Evolutionary conservation across 805 yeast species (phyloP).

Genomic region (Zygosaccharomyces kombuchaensis): DNA sequence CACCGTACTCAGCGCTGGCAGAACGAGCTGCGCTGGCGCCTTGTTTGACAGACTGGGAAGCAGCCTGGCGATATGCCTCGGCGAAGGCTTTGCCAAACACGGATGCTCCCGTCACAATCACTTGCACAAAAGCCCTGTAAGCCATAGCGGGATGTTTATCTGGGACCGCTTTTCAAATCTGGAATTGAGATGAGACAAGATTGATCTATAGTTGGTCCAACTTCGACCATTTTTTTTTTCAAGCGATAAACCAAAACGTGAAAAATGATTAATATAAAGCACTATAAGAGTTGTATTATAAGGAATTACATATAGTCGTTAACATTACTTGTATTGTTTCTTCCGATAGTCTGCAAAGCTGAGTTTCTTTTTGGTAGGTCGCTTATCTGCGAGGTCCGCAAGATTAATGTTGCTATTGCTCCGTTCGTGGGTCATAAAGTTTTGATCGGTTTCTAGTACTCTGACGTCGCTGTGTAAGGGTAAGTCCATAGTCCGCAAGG

Average conservation of each 20-base stretch:
- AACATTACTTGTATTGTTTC: conserved; percentile 17
- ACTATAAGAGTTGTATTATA: not conserved
- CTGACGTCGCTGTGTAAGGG: not conserved
- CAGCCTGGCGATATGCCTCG: conserved; percentile 96
- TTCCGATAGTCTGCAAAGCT: conserved; percentile 38
- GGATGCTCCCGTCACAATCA: conserved; percentile 88
- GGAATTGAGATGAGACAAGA: not conserved
- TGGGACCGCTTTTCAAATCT: not conserved
- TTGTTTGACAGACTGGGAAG: conserved; percentile 82
- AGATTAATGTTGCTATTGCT: conserved; percentile 6
- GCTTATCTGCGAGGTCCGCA: conserved; percentile 8
- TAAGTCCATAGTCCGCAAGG: not conserved
- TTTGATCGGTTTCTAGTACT: not conserved
- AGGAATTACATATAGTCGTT: not conserved
- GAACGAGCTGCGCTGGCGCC: conserved; percentile 45
- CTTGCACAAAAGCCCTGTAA: conserved; percentile 84
- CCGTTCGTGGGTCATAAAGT: not conserved
- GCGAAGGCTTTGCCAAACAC: conserved; percentile 94
- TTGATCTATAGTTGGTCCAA: not conserved
- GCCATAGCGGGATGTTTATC: conserved; percentile 48
- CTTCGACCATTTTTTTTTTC: not conserved
- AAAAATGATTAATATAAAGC: not conserved
- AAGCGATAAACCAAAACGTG: not conserved
- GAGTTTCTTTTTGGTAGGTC: conserved; percentile 29
- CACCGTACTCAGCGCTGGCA: conserved; percentile 50